These are phyloP conservation scores for Penicillium nordicum DNA, from an alignment of 2,329 filamentous ascomycete species.

Conservation along the genomic window DNA sequence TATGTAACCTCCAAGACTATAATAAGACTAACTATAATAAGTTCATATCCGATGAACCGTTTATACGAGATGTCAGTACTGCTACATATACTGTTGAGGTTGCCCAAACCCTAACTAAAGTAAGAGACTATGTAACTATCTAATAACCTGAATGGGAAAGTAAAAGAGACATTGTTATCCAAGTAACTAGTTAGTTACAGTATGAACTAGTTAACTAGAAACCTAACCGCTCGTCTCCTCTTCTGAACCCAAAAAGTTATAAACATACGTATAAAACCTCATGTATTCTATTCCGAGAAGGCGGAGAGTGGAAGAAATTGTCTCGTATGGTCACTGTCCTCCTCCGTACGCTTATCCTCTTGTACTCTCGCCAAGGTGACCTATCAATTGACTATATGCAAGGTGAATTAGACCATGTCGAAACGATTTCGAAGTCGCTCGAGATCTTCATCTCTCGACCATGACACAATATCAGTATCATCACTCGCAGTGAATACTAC, in stretches of 20 bases:
- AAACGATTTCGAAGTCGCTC: conserved; percentile 59
- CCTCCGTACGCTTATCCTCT: neutral
- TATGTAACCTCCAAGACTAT: neutral
- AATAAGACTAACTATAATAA: too few relatives aligned
- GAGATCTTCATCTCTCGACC: conserved; percentile 40
- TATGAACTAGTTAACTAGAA: too few relatives aligned
- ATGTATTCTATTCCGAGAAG: neutral
- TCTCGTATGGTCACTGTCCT: conserved; percentile 1
- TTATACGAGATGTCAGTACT: neutral
- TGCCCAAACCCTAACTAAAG: neutral
- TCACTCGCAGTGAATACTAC: conserved; percentile 27
- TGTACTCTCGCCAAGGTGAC: conserved; percentile 19
- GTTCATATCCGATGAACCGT: neutral
- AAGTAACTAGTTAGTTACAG: neutral
- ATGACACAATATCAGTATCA: conserved; percentile 22
- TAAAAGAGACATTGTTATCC: neutral
- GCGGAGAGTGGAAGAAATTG: neutral
- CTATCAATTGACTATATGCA: conserved; percentile 20
- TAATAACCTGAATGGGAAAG: neutral
- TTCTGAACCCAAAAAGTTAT: neutral
- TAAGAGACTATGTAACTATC: too few relatives aligned
- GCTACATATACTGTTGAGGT: too few relatives aligned
- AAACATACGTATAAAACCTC: neutral
- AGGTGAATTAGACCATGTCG: conserved; percentile 45
- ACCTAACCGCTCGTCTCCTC: neutral